Percentiles rank a stretch among this genome's conserved stretches.
phyloP scores from a whole-genome alignment of 2,329 filamentous ascomycete genomes.

The Claviceps humidiphila region DNA sequence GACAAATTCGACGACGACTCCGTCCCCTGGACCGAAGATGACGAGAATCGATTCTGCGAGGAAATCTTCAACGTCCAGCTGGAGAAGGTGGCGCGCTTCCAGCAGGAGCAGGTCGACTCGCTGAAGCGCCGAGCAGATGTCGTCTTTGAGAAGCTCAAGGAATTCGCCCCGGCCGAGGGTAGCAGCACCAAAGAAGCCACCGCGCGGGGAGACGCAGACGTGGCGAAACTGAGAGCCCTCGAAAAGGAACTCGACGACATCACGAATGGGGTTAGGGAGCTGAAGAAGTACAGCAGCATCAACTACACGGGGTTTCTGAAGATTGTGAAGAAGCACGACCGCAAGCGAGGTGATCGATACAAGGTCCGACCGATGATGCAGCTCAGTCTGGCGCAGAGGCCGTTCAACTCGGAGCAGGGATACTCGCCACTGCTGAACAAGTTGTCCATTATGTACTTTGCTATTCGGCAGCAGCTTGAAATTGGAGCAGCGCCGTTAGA shows the following conservation, averaged over 20 bases:
- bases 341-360: constrained; percentile 76
- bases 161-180: constrained; percentile 49
- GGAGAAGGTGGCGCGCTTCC: constrained; percentile 87
- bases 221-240: constrained; percentile 52
- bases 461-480: constrained; percentile 73
- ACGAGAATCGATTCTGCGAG: constrained; percentile 87
- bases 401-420: constrained; percentile 84
- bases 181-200: not conserved
- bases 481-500: constrained; percentile 30
- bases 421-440: constrained; percentile 84
- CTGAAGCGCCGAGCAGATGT: constrained; percentile 41
- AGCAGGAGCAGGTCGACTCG: constrained; percentile 57
- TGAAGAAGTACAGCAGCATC: constrained; percentile 89
- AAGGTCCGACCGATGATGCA: constrained; percentile 85
- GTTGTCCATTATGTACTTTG: constrained; percentile 91
- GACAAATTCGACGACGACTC: constrained; percentile 48
- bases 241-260: constrained; percentile 73
- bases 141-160: constrained; percentile 59
- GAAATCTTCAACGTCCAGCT: constrained; percentile 90
- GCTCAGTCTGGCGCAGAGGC: constrained; percentile 72
- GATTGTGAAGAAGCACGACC: constrained; percentile 97
- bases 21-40: constrained; percentile 75
- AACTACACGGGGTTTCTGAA: constrained; percentile 98
- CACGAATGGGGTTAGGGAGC: constrained; percentile 79
- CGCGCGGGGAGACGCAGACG: constrained; percentile 32